Evolutionary conservation across 2,329 filamentous ascomycete species (phyloP).

Genomic region (Emergomyces africanus): DNA sequence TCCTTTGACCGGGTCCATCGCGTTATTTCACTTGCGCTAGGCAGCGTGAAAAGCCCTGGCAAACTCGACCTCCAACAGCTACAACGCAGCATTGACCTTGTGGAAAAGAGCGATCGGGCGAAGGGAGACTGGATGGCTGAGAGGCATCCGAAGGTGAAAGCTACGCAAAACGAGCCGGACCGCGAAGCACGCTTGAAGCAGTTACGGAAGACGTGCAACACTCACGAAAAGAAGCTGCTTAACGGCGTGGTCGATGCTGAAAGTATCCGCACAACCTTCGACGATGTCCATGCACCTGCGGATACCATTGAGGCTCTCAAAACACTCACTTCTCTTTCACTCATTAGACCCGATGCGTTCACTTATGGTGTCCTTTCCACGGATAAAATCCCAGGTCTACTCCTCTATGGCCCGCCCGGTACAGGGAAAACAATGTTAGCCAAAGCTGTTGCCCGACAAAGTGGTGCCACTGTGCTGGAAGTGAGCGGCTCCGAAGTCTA

Average conservation of each 20-base stretch:
- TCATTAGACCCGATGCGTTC: constrained; percentile 87
- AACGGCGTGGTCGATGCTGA: constrained; percentile 69
- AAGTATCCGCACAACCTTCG: constrained; percentile 76
- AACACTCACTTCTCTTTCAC: constrained; percentile 73
- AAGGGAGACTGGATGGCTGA: constrained; percentile 25
- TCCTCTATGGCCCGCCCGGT: constrained; percentile 73
- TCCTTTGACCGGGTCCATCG: constrained; percentile 50
- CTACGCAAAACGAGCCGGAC: constrained; percentile 22
- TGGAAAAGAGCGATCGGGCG: constrained; percentile 29
- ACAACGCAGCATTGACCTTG: constrained; percentile 22
- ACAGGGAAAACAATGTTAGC: constrained; percentile 52
- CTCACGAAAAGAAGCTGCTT: constrained; percentile 72
- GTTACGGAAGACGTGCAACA: constrained; percentile 48
- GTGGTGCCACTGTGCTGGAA: constrained; percentile 60
- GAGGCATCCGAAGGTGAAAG: constrained; percentile 18
- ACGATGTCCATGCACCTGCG: constrained; percentile 67
- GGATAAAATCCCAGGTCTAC: constrained; percentile 79
- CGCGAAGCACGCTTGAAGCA: constrained; percentile 34
- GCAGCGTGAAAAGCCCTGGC: constrained; percentile 32
- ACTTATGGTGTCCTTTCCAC: constrained; percentile 84
- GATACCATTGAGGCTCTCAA: constrained; percentile 82
- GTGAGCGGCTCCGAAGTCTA: constrained; percentile 85
- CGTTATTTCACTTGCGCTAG: constrained; percentile 42
- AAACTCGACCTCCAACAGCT: constrained; percentile 28
- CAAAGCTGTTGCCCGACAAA: constrained; percentile 53